Conservation (phyloP, 129 eudicot species). For the Flaveria robusta region DNA sequence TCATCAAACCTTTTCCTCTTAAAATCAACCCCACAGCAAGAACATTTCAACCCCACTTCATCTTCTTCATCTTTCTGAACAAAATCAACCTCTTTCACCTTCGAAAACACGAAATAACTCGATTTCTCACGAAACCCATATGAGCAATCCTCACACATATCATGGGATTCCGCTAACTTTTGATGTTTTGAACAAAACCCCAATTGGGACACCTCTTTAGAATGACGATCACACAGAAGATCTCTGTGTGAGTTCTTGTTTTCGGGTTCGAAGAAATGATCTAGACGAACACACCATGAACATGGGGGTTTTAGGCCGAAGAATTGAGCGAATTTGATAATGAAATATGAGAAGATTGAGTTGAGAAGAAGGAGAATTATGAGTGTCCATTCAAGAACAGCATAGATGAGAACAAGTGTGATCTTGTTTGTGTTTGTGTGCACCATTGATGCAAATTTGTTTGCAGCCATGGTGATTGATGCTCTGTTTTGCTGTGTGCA, state of each 20-base stretch:
- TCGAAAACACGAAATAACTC: constrained; percentile 41
- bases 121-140: constrained; percentile 25
- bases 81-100: constrained; percentile 50
- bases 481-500: constrained; percentile 38
- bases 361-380: constrained; percentile 74
- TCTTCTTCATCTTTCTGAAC: constrained; percentile 41
- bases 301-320: constrained; percentile 92
- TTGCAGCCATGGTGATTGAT: constrained; percentile 67
- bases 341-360: constrained; percentile 72
- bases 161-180: constrained; percentile 54
- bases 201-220: constrained; percentile 63
- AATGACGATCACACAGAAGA: constrained; percentile 72
- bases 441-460: constrained; percentile 84
- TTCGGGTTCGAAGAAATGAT: constrained; percentile 58
- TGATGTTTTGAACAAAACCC: constrained; percentile 73
- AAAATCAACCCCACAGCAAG: constrained; percentile 73
- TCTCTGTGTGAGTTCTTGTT: constrained; percentile 47
- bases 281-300: constrained; percentile 72
- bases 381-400: constrained; percentile 82
- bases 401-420: constrained; percentile 67
- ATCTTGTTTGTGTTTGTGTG: constrained; percentile 77
- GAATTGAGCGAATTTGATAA: constrained; percentile 65
- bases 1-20: constrained; percentile 37
- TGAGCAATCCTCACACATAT: constrained; percentile 79
- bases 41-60: constrained; percentile 59